Conservation (phyloP, 176 grass and related monocot species). For the Carex kokanica region DNA sequence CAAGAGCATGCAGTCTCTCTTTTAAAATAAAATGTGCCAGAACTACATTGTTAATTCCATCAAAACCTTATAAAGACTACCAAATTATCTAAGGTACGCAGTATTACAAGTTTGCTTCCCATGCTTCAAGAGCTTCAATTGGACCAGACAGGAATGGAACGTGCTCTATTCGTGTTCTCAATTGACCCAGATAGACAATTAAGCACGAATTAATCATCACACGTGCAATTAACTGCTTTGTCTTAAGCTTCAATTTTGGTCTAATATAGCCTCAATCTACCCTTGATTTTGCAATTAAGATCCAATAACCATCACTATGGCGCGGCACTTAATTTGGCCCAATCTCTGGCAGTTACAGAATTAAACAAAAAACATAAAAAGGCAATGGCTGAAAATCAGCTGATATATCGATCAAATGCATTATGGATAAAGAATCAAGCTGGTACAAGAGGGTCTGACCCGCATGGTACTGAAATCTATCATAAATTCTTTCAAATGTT, state of each 20-base stretch:
- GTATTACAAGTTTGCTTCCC: background rate
- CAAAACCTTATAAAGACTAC: no score
- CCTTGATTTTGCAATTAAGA: background rate
- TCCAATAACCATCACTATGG: background rate
- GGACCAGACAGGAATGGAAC: background rate
- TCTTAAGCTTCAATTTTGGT: background rate
- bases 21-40: conserved; percentile 94
- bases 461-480: background rate
- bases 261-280: conserved; percentile 1
- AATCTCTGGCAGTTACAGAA: background rate
- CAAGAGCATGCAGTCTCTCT: conserved; percentile 76
- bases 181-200: no score
- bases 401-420: background rate
- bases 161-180: background rate
- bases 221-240: background rate
- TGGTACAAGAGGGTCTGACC: background rate
- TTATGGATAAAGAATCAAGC: background rate
- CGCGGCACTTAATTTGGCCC: background rate
- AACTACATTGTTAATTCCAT: conserved; percentile 55
- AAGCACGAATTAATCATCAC: background rate
- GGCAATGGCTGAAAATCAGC: background rate
- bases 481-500: background rate
- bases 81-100: no score
- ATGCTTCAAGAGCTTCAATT: background rate
- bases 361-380: background rate